A percentile compares a stretch with the other conserved stretches of the same genome.
phyloP scores from a whole-genome alignment of 768 basidiomycete genomes.

The Suillus subalutaceus region DNA sequence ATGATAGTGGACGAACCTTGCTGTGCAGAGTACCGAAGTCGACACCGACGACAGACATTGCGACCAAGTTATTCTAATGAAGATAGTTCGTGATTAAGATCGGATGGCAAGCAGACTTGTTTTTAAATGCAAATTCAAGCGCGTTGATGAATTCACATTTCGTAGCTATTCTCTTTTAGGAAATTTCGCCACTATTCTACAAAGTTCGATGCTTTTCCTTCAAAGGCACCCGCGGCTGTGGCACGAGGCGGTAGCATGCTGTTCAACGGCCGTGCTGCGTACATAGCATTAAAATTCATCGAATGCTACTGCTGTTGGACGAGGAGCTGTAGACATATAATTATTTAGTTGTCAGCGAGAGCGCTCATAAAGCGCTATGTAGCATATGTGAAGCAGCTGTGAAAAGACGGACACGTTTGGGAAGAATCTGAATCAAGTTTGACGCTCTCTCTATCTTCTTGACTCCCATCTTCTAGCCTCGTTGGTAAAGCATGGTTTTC shows the following conservation, averaged over 20 bases:
- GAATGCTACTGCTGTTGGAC: no score
- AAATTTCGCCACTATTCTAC: slow-evolving; percentile 4
- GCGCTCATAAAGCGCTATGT: background rate
- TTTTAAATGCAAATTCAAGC: slow-evolving; percentile 13
- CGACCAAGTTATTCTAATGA: background rate
- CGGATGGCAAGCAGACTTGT: slow-evolving; percentile 10
- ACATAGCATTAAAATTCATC: no score
- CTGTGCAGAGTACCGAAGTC: slow-evolving; percentile 91
- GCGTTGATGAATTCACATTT: background rate
- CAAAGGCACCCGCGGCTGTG: no score
- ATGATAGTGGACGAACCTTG: slow-evolving; percentile 55
- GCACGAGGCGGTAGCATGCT: background rate
- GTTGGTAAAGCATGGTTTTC: slow-evolving; percentile 7
- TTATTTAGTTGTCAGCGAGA: background rate
- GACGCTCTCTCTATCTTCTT: slow-evolving; percentile 9
- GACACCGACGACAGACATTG: slow-evolving; percentile 92
- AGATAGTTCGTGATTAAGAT: slow-evolving; percentile 4
- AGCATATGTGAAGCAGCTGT: background rate
- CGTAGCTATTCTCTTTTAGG: background rate
- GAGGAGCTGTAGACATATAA: no score
- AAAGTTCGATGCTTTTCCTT: slow-evolving; percentile 7
- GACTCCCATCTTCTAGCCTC: background rate
- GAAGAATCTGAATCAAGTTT: background rate
- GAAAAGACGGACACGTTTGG: background rate
- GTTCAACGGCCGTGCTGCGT: no score